A percentile compares a stretch with the other conserved stretches of the same genome.
Conservation (phyloP, 805 yeast genomes). For the Zygosaccharomyces kombuchaensis region DNA sequence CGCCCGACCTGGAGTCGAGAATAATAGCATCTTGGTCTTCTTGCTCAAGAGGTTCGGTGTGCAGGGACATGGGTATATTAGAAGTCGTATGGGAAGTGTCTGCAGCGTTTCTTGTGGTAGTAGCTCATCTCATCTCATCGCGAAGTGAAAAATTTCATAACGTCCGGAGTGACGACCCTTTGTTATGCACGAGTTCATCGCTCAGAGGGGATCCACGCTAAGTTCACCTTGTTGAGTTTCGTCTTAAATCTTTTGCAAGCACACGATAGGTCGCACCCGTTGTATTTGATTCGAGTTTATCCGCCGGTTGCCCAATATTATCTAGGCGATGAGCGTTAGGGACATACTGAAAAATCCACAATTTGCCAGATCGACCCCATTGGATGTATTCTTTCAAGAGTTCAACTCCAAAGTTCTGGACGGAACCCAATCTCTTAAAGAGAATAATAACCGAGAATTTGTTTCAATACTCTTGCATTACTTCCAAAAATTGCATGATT, state of each 20-base stretch:
- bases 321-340: not conserved
- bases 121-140: slow-evolving; percentile 14
- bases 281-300: not conserved
- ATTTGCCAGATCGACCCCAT: slow-evolving; percentile 27
- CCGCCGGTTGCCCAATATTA: not conserved
- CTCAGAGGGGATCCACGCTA: not conserved
- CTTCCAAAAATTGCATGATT: slow-evolving; percentile 15
- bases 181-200: not conserved
- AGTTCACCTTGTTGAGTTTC: too few species aligned
- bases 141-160: slow-evolving; percentile 7
- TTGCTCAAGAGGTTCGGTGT: slow-evolving; percentile 41
- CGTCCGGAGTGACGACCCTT: slow-evolving; percentile 11
- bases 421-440: slow-evolving; percentile 6
- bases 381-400: slow-evolving; percentile 33
- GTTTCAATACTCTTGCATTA: slow-evolving; percentile 16
- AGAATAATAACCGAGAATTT: slow-evolving; percentile 20
- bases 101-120: too few species aligned
- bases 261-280: not conserved
- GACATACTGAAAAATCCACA: slow-evolving; percentile 27
- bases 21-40: slow-evolving; percentile 82
- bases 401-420: slow-evolving; percentile 18
- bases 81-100: not conserved
- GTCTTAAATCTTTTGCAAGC: too few species aligned
- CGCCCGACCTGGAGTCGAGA: slow-evolving; percentile 85
- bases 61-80: slow-evolving; percentile 24